Evolutionary conservation across 306 rosid genomes (phyloP).

Genomic region (Senna siamea): DNA sequence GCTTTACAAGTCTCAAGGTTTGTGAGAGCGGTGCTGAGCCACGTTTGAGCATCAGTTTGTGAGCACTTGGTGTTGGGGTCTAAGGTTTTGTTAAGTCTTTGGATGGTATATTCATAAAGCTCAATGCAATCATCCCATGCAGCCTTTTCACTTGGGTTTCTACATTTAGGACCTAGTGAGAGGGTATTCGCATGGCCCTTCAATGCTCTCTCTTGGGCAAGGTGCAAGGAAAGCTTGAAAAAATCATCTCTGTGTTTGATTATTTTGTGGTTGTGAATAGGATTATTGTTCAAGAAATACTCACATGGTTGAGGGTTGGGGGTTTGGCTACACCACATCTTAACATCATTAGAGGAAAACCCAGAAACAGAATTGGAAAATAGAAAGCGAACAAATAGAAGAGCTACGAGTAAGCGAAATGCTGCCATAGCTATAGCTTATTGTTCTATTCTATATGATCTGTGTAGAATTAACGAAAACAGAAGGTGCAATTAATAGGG

Average conservation of each 20-base stretch:
- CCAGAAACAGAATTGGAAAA: not conserved
- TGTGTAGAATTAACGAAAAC: too few species aligned
- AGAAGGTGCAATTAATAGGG: too few species aligned
- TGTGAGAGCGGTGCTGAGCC: constrained; percentile 74
- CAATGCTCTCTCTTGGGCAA: constrained; percentile 52
- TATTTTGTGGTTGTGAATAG: not conserved
- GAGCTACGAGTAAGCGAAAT: not conserved
- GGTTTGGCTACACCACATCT: constrained; percentile 65
- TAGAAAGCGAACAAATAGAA: not conserved
- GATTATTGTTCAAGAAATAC: constrained; percentile 42
- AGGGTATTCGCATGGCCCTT: constrained; percentile 41
- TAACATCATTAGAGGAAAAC: constrained; percentile 40
- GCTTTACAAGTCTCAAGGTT: constrained; percentile 65
- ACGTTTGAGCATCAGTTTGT: constrained; percentile 58
- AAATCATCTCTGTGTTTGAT: constrained; percentile 53
- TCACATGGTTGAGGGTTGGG: constrained; percentile 70
- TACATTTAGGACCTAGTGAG: constrained; percentile 48
- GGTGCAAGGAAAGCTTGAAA: constrained; percentile 45
- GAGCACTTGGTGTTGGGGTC: constrained; percentile 43
- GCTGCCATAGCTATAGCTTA: constrained; percentile 10
- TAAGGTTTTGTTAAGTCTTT: constrained; percentile 54
- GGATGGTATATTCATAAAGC: constrained; percentile 56
- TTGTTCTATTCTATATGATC: too few species aligned
- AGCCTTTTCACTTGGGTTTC: constrained; percentile 43
- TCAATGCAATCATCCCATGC: constrained; percentile 77